Evolutionary conservation across 805 yeast species (phyloP), one percentile per base, ranked within the genome.

Genomic region (Ogataea haglerorum): DNA sequence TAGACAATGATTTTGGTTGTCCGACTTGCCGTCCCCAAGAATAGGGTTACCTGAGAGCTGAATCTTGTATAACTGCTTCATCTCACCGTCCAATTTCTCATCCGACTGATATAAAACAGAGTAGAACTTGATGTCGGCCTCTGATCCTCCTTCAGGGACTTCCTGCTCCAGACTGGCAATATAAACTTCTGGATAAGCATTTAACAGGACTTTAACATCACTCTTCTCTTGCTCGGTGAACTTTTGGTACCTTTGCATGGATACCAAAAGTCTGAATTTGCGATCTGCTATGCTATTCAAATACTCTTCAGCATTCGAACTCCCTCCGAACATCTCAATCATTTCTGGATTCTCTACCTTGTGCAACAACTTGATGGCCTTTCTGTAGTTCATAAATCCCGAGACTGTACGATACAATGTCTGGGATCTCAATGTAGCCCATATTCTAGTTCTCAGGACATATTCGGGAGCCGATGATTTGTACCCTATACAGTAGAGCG

Each of bases 11-110:
- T 91, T 91, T 64, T 91, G 98, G 60, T 91, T 91, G 60, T 91
- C 98, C 12, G 96, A 82, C 60, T 91, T 91, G 25, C 98, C 98
- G 64, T 91, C 98, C 19, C 98, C 98, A 32, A 90, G 68, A 38
- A 91, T 91, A 10, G 98, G 98, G 64, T 91, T 84, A 12, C 98
- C 98, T 3, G 96, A 85, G 10, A 91, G 70, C 53, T 74, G 78
- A n/a, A 91, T 70, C 47, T 82, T 75, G 61, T 64, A 73, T 44
- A 89, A 69, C 32, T 78, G 67, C 23, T 52, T 57, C 10, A 43
- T 51, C 7, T 80, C 78, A 51, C 71, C 74, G 56, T 13, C 15
- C 66, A 39, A 76, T 67, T 25, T 68, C 70, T 30, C 83, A 75
- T 67, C 73, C 0, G 82, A 84, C 53, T 78, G 80, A 36, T 79